Evolutionary conservation across 1,284 basidiomycete species (phyloP).

Genomic region (Papiliotrema flavescens): DNA sequence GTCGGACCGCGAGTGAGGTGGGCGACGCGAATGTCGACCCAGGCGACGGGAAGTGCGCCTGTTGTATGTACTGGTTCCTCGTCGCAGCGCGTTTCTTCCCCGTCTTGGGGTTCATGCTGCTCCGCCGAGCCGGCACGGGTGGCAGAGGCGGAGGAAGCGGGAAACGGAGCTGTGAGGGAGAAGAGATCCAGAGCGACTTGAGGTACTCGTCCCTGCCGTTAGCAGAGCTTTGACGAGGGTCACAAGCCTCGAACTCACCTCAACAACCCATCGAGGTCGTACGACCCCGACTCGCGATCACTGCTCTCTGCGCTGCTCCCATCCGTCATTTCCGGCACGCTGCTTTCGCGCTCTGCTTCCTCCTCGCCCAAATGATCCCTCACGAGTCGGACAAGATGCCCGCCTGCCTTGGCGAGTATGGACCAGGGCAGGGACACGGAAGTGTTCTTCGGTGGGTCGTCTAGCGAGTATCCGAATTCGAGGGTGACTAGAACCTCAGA

Average conservation of each 20-base stretch:
- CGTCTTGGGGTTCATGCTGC: neutral
- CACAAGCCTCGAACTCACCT: conserved; percentile 13
- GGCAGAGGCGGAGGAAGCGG: conserved; percentile 1
- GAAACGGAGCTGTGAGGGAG: conserved; percentile 6
- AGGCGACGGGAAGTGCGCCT: conserved; percentile 5
- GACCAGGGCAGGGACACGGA: conserved; percentile 24
- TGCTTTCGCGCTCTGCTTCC: neutral
- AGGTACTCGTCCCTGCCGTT: conserved; percentile 27
- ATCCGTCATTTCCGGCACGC: conserved; percentile 28
- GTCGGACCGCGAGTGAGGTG: neutral
- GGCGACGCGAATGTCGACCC: conserved; percentile 7
- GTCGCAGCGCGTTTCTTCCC: conserved; percentile 12
- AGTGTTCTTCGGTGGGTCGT: conserved; percentile 18
- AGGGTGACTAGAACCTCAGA: conserved; percentile 20
- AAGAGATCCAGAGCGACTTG: conserved; percentile 10
- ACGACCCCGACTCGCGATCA: conserved; percentile 25
- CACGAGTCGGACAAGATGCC: conserved; percentile 14
- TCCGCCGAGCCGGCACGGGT: neutral
- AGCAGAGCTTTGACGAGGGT: neutral
- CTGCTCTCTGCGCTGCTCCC: conserved; percentile 31
- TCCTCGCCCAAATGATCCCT: conserved; percentile 1
- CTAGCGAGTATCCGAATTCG: conserved; percentile 27
- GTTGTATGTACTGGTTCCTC: conserved; percentile 21
- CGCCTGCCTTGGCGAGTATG: conserved; percentile 13
- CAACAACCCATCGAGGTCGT: conserved; percentile 15